Evolutionary conservation across 2,329 filamentous ascomycete genomes (phyloP).

Genomic region (Beauveria australis): DNA sequence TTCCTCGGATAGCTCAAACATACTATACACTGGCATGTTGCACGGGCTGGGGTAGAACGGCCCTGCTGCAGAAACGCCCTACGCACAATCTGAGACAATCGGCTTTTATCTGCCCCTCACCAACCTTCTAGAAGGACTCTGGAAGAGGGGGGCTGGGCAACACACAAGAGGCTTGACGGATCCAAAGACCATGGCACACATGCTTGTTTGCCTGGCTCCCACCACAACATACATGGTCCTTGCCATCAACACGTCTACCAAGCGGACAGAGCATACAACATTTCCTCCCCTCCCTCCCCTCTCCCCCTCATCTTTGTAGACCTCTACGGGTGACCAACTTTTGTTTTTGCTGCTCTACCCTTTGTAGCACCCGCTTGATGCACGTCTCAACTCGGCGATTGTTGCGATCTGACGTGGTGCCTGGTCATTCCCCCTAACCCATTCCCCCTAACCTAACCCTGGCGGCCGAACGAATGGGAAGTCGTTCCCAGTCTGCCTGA

Average conservation of each 20-base stretch:
- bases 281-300: neutral
- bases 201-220: neutral
- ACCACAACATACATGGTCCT: neutral
- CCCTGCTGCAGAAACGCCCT: neutral
- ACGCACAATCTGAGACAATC: slow-evolving; percentile 3
- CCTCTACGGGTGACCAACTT: neutral
- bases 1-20: neutral
- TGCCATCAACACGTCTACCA: neutral
- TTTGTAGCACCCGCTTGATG: neutral
- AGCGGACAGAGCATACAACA: neutral
- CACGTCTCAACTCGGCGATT: slow-evolving; percentile 6
- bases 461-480: neutral
- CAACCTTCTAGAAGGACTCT: slow-evolving; percentile 1
- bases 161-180: slow-evolving; percentile 1
- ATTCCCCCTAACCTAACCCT: neutral
- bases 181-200: neutral
- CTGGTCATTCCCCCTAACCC: neutral
- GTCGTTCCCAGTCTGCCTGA: neutral
- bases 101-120: neutral
- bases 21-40: neutral
- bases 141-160: neutral
- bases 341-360: neutral
- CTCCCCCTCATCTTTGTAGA: neutral
- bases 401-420: neutral
- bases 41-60: neutral